Base-by-base conservation (phyloP, 352 stramenopile genomes). In the Hyphochytrium catenoides region DNA sequence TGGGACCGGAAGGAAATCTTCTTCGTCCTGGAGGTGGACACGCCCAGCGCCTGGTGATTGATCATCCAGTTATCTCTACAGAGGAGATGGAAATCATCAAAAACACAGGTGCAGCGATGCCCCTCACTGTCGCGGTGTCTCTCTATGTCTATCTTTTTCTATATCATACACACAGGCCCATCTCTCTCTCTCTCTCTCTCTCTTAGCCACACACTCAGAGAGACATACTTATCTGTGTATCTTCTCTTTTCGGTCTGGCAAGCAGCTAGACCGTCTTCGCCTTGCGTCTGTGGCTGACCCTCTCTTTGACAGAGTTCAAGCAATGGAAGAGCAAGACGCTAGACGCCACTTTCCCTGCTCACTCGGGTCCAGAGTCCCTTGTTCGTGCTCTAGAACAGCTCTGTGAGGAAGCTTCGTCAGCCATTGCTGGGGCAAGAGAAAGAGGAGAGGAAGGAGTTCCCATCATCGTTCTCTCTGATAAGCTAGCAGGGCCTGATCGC, bases 1-100 rank as follows among this genome's bases (percentile, higher is more conserved):
- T 96, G 20, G 86, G 86, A 7, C 82, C 81, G n/a, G 82, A 94
- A 49, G 72, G 64, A 8, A 94, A 94, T 45, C 48, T 95, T 3
- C 50, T 95, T 16, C 75, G 93, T 41, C 65, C 79, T 8, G 62
- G 52, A 21, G 54, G 56, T n/a, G 46, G 56, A 12, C 62, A 77
- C 43, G 58, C 62, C 3, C 69, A 71, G 43, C 55, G 62, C 28
- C 52, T 96, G n/a, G 72, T 93, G 41, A 66, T 96, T n/a, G 63
- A 84, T 31, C 64, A 94, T 46, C 86, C 86, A 2, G 73, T 96
- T 12, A 69, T 96, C 34, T 86, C 78, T 23, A 64, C 74, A 4
- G 54, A 77, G 24, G 74, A 96, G 48, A 92, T 96, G 74, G 56
- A 72, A 41, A 78, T 71, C 2, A 44, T 95, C 8, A 93, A 91